Base-by-base conservation (phyloP, 371 early-diverging fungal genomes). In the Chytridium lagenaria region DNA sequence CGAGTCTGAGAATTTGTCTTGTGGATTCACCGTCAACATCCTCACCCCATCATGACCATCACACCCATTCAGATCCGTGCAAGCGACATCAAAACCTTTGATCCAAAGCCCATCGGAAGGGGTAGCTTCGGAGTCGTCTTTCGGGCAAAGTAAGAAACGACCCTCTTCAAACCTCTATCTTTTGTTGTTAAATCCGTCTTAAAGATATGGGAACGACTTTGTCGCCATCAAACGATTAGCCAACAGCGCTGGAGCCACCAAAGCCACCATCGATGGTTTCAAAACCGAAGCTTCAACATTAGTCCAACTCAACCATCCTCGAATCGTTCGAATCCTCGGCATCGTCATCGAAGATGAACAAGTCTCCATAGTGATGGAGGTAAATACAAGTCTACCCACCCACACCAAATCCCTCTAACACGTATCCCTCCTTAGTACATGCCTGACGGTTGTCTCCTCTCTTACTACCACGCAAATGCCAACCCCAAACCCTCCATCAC, bases 371-470 rank as follows among this genome's bases (percentile, higher is more conserved):
- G 57, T 57, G n/a, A 7, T 57, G 57, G 57, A 57, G 57, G 57
- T 57, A 57, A 26, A 57, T 57, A 26, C 23, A 23, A 57, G 26
- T 5, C 57, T n/a, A 57, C n/a, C n/a, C 57, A 26, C n/a, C 57
- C 23, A 10, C 26, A 5, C 26, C 5, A 15, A 57, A 57, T 10
- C 26, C 31, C 57, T 57, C 15, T 10, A 30, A 57, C 15, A 49
- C 50, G n/a, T n/a, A n/a, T n/a, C n/a, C n/a, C n/a, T n/a, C n/a
- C n/a, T n/a, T n/a, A 44, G 44, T 44, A 44, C 44, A 7, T 44
- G 19, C 44, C 44, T 7, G 44, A 44, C 7, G 57, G 57, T 10
- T 57, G 26, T n/a, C 57, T 57, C 7, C n/a, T 12, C 26, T 5
- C n/a, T 30, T 57, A 57, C 26, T 57, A 57, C 23, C 5, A 5